Conservation (phyloP, 805 yeast genomes). For the Ogataea degrootiae region DNA sequence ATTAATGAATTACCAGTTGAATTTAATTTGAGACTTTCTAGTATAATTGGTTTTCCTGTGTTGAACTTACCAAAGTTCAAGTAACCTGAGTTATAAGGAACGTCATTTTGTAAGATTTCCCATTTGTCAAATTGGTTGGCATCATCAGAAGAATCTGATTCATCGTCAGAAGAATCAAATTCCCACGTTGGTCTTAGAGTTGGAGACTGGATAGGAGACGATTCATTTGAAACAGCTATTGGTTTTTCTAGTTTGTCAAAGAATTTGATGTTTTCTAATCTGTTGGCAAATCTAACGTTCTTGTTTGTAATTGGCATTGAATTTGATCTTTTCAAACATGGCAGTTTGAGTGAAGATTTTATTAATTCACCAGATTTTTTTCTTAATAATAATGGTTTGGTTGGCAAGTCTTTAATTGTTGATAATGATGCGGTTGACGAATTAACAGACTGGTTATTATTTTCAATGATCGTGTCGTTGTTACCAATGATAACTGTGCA, state of each 20-base stretch:
- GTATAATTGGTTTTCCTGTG: constrained; percentile 24
- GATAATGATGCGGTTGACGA: constrained; percentile 14
- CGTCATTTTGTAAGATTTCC: constrained; percentile 28
- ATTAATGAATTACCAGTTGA: constrained; percentile 38
- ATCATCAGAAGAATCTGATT: constrained; percentile 19
- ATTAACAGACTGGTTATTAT: neutral
- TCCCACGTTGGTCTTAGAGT: constrained; percentile 23
- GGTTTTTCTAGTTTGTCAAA: constrained; percentile 62
- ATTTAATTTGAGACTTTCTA: constrained; percentile 35
- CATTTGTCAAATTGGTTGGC: constrained; percentile 17
- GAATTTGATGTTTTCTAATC: constrained; percentile 57
- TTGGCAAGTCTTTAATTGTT: constrained; percentile 14
- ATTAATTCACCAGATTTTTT: constrained; percentile 52
- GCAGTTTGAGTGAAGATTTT: constrained; percentile 44
- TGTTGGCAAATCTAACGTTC: constrained; percentile 60
- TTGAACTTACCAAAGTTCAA: constrained; percentile 30
- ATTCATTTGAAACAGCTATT: constrained; percentile 54
- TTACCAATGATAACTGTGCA: constrained; percentile 19
- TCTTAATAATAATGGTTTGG: constrained; percentile 33
- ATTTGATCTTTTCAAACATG: constrained; percentile 34
- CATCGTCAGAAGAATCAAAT: constrained; percentile 24
- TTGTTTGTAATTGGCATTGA: constrained; percentile 48
- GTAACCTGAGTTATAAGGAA: constrained; percentile 24
- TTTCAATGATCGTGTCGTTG: neutral
- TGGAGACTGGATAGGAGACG: constrained; percentile 38